phyloP scores from a whole-genome alignment of 129 eudicot species.

The Pulicaria dysenterica region DNA sequence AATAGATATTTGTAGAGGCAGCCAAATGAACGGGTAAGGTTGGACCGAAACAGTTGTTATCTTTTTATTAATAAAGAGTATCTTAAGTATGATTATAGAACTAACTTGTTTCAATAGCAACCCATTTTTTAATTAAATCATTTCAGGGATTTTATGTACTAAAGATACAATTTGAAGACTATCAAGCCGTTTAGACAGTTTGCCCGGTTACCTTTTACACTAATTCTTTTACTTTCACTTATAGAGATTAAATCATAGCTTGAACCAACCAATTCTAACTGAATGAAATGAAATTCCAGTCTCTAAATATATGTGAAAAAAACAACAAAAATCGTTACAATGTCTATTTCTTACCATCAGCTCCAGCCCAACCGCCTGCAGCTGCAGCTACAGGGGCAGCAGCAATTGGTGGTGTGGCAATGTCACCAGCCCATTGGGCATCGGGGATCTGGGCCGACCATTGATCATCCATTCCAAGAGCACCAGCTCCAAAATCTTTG shows the following conservation, averaged over 20 bases:
- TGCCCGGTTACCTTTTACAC: neutral
- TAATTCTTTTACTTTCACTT: neutral
- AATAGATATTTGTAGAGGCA: too few species aligned
- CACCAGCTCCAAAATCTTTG: constrained; percentile 41
- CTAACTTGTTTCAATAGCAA: neutral
- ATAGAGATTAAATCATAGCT: neutral
- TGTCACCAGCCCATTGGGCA: constrained; percentile 46
- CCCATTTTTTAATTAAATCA: neutral
- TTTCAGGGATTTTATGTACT: neutral
- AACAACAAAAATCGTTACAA: neutral
- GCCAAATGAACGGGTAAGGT: too few species aligned
- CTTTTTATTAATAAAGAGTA: neutral
- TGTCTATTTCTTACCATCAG: constrained; percentile 41
- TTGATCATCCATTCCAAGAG: constrained; percentile 47
- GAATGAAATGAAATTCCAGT: neutral
- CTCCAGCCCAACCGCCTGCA: constrained; percentile 53
- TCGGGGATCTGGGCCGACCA: constrained; percentile 52
- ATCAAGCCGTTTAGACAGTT: too few species aligned
- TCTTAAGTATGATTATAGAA: neutral
- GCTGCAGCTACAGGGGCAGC: constrained; percentile 43
- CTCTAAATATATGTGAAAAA: neutral
- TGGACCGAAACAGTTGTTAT: neutral
- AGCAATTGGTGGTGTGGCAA: constrained; percentile 36
- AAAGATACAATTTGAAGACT: neutral
- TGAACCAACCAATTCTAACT: neutral